Evolutionary conservation across 2,329 filamentous ascomycete species (phyloP), one percentile per base, ranked within the genome.

Genomic region (Teratosphaeria destructans): DNA sequence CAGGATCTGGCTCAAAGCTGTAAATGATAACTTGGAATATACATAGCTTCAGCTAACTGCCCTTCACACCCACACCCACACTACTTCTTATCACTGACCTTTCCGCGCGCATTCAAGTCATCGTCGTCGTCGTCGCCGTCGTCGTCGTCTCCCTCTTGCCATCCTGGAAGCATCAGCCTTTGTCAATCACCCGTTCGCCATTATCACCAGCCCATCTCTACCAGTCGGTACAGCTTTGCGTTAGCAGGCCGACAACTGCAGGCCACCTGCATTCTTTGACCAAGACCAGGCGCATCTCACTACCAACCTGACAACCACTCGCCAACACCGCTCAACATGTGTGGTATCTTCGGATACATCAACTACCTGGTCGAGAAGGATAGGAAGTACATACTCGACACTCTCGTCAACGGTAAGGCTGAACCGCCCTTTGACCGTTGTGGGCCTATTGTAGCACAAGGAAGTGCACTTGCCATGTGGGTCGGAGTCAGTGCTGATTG

Each of bases 351-450:
- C 81, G 93, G 93, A 72, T 97, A 97, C 83, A 90, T 97, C 81
- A 97, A 97, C 82, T 97, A 97, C 80, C 82, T 97, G 76, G 91
- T 97, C 75, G 94, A 97, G 84, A 96, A 95, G 85, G 93, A 97
- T 81, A 86, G 94, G 76, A 92, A 90, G 79, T 95, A 88, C 80
- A 95, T 97, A 76, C 83, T 97, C 74, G 87, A 96, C 75, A 97
- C 93, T 64, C 83, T 99, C 69, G 88, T 96, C 76, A 96, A 97
- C 81, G 93, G 91, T 91, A 78, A 77, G 86, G 79, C 43, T 49
- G 43, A 49, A 49, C 43, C 19, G 35, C 49, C 63, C 59, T 62
- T 66, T 61, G 26, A 19, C 55, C 58, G 54, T 34, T 29, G 54
- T 43, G 37, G n/a, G 27, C 23, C 4, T 23, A 26, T 16, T 57